Base-by-base conservation (phyloP, 2,329 filamentous ascomycete genomes). In the Coleophoma eucalyptorum region DNA sequence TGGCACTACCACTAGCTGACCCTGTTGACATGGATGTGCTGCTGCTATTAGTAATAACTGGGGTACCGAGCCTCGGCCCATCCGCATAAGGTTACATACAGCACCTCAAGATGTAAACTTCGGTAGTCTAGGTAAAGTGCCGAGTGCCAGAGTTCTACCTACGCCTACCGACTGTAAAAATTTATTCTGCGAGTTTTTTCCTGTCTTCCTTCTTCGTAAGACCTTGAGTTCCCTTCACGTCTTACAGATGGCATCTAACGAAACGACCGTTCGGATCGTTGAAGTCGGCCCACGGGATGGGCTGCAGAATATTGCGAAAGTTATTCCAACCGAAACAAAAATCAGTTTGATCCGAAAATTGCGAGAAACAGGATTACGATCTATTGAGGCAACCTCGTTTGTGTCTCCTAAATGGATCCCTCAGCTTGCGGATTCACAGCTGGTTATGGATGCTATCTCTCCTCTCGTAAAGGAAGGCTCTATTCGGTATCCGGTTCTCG, bases 271-370 rank as follows among this genome's bases (percentile, higher is more conserved):
- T n/a, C 21, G 31, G 13, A 81, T 88, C 43, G 80, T 88, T 47
- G 85, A 88, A 65, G 85, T 88, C 50, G 84, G 83, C 2, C 84
- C 85, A 20, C 71, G 85, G 52, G 85, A 89, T 67, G 86, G 86
- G 13, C 65, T 89, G 18, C 86, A 89, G 64, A 89, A 87, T 57
- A 81, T 87, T 67, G 79, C 79, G 61, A 73, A 74, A 40, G 72
- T 71, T 8, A 79, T 89, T 50, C 72, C 83, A 0, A 72, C 82
- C 1, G 67, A 72, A 2, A 81, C 77, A 6, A 89, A 89, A 62
- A 72, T 87, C 52, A 79, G 86, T 56, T 67, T 89, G 11, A 79
- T 88, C 10, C 69, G 76, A 43, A 72, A 75, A 46, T 70, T 89
- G 37, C 73, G 75, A 16, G 65, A 70, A 43, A 79, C 82, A 0